phyloP scores from a whole-genome alignment of 768 basidiomycete species.

The Lactarius vividus region DNA sequence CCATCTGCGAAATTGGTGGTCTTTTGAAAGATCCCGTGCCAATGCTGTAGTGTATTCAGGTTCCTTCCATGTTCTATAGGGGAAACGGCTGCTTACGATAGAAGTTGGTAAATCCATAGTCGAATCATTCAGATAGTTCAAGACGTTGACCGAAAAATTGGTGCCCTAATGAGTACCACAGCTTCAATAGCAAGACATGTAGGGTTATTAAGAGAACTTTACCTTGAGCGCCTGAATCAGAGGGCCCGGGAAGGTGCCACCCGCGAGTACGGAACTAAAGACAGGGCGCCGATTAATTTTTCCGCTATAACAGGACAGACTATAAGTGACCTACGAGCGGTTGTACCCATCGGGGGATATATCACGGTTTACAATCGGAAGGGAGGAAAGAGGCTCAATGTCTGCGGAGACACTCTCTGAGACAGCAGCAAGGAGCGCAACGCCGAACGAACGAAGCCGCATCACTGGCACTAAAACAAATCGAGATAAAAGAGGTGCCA shows the following conservation, averaged over 20 bases:
- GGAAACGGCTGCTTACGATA: conserved; percentile 36
- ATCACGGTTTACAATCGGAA: conserved; percentile 26
- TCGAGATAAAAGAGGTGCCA: neutral
- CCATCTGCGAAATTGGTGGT: conserved; percentile 47
- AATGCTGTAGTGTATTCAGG: conserved; percentile 40
- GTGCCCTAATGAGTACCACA: conserved; percentile 34
- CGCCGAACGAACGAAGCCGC: neutral
- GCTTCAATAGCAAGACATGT: conserved; percentile 29
- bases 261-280: conserved; percentile 42
- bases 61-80: too few species aligned
- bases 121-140: conserved; percentile 41
- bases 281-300: neutral
- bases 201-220: too few species aligned
- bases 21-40: conserved; percentile 50
- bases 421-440: neutral
- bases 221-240: conserved; percentile 42
- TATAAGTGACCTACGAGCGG: conserved; percentile 16
- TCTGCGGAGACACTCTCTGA: conserved; percentile 13
- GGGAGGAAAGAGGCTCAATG: conserved; percentile 29
- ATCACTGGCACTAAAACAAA: neutral
- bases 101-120: conserved; percentile 49
- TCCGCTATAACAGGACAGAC: neutral
- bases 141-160: conserved; percentile 42
- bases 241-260: conserved; percentile 45
- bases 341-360: conserved; percentile 30